Conservation (phyloP, 768 basidiomycete genomes). For the Podaxis mareebaensis region DNA sequence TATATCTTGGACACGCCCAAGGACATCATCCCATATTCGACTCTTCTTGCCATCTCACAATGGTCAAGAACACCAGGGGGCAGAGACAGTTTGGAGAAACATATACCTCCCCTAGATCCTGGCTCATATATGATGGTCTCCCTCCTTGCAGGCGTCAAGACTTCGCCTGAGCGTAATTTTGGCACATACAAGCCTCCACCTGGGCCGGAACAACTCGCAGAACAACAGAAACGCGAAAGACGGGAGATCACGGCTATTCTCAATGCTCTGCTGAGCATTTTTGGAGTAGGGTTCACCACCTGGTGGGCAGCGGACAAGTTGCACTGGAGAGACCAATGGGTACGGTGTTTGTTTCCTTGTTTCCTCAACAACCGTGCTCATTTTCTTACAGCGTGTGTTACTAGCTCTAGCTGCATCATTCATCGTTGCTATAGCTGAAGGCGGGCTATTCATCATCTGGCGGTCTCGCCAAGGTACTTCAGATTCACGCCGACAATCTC, state of each 20-base stretch:
- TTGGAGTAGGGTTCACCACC: constrained; percentile 63
- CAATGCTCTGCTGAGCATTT: constrained; percentile 71
- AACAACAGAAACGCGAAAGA: constrained; percentile 51
- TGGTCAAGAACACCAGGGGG: constrained; percentile 67
- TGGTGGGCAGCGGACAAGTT: constrained; percentile 73
- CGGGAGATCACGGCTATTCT: constrained; percentile 69
- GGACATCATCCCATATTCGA: constrained; percentile 59
- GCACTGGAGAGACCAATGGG: constrained; percentile 76
- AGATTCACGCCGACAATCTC: constrained; percentile 21
- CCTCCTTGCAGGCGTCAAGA: constrained; percentile 73
- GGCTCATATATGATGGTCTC: constrained; percentile 68
- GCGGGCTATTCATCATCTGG: constrained; percentile 73
- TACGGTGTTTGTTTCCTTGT: constrained; percentile 34
- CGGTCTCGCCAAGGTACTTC: constrained; percentile 44
- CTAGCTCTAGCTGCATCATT: constrained; percentile 60
- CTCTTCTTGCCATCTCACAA: constrained; percentile 59
- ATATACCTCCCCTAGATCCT: constrained; percentile 45
- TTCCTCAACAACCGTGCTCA: constrained; percentile 12
- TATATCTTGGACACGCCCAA: constrained; percentile 39
- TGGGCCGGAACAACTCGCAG: constrained; percentile 49
- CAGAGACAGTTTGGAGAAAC: constrained; percentile 27
- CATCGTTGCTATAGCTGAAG: constrained; percentile 72
- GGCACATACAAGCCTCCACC: constrained; percentile 47
- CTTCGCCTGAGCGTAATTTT: constrained; percentile 77
- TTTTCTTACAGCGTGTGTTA: constrained; percentile 50